Evolutionary conservation across 768 basidiomycete species (phyloP), one percentile per base, ranked within the genome.

Genomic region (Lentinula lateritia): DNA sequence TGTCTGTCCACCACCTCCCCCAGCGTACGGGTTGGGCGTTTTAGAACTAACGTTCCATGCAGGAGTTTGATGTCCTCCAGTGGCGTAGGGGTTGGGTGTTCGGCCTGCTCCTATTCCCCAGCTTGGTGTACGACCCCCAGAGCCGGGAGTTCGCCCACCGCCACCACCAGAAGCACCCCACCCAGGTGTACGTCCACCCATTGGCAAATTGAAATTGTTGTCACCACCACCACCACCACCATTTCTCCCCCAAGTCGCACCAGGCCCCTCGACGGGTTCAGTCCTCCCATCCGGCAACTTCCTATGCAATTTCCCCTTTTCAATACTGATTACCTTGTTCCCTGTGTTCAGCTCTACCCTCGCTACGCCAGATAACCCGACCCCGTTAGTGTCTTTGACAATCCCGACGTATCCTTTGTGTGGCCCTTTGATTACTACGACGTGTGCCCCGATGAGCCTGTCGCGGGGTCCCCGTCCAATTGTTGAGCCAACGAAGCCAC

Each of bases 321-420:
- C 89, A 61, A 98, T 87, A 42, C 88, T 88, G 61, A 99, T 87
- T 20, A 95, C 79, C 73, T 93, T 95, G 73, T 95, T 95, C 16
- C 80, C 79, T 42, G 89, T 89, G 13, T 93, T 88, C n/a, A 99
- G 77, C 73, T 98, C 97, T 13, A 99, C 94, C 45, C 97, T 84
- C 1, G 90, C 92, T 61, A 86, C 78, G 6, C 23, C 46, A 20
- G 46, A 20, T 8, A 48, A 20, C 6, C 46, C 46, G 42, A 81
- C 80, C 5, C 95, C 96, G 62, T 95, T 96, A 34, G 94, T 92
- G 70, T 98, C 97, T 74, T 95, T 98, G 78, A 98, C 91, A 5
- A 87, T 85, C 6, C 97, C 97, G 50, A 88, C 80, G 67, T 95
- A 90, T 13, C 94, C 92, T 74, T 99, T 99, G 69, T 89, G 85